Conservation (phyloP, 495 filamentous ascomycete species). For the Neurospora sp. region DNA sequence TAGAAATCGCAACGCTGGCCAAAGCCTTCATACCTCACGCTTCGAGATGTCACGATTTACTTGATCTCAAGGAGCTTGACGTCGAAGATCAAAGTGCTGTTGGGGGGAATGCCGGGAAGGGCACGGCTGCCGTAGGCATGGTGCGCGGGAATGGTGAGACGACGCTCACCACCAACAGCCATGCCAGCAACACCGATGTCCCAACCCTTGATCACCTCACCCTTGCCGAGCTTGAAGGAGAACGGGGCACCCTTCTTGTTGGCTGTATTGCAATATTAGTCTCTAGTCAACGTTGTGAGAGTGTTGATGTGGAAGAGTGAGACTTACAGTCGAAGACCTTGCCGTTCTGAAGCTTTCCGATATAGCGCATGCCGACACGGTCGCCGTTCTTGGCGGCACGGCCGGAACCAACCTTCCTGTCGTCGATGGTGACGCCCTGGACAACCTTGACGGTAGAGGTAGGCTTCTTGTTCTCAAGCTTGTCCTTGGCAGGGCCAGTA, state of each 20-base stretch:
- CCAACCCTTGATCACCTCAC: constrained; percentile 98
- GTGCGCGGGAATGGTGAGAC: constrained; percentile 74
- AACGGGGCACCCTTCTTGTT: constrained; percentile 99
- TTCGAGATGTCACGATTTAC: constrained; percentile 22
- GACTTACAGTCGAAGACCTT: constrained; percentile 86
- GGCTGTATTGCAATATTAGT: constrained; percentile 41
- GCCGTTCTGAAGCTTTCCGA: constrained; percentile 85
- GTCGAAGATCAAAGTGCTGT: constrained; percentile 88
- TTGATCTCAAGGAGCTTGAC: constrained; percentile 71
- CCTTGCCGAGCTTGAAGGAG: constrained; percentile 82
- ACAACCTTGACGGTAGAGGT: constrained; percentile 62
- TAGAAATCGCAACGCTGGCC: background rate
- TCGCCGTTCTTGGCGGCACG: constrained; percentile 74
- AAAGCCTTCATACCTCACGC: background rate
- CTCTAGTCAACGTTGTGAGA: background rate
- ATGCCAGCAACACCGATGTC: constrained; percentile 90
- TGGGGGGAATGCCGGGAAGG: constrained; percentile 71
- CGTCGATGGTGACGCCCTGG: constrained; percentile 82
- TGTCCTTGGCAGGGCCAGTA: constrained; percentile 50
- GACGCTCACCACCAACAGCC: constrained; percentile 83
- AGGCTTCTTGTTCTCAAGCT: constrained; percentile 31
- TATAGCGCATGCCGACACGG: constrained; percentile 87
- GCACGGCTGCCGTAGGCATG: constrained; percentile 79
- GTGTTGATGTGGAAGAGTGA: background rate
- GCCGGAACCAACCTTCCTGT: constrained; percentile 84